Base-by-base conservation (phyloP, 352 stramenopile genomes). In the Globisporangium recalcitrans region DNA sequence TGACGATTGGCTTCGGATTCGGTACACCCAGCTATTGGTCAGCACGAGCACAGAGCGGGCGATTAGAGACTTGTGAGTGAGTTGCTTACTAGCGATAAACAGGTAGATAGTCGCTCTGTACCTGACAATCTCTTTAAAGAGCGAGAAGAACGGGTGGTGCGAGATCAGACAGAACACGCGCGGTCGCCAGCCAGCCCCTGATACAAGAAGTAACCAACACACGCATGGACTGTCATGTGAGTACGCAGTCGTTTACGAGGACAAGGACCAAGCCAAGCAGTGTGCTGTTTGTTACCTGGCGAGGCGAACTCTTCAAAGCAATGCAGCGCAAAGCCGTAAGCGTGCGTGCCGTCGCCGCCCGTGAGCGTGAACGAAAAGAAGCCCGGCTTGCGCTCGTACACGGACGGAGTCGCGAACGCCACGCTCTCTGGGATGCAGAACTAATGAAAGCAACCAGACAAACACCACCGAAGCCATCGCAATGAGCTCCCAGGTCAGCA, bases 281-380 rank as follows among this genome's bases (percentile, higher is more conserved):
- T 9, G 60, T 24, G 49, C 52, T 4, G 1, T 42, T n/a, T 14
- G 36, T 8, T 55, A 77, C 69, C 52, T 58, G 40, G 49, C 22
- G 57, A 51, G 6, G 31, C 19, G 19, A 54, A 63, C 60, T 74
- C 58, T 49, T 90, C 76, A 31, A 76, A 84, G 49, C 77, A 79
- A 60, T 88, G 73, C 47, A 93, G 63, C 27, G 77, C 82, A 65
- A 91, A 91, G 9, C 85, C 85, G 51, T 88, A 93, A 19, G 77
- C 85, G 29, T 76, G 80, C 34, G 65, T 68, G 26, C 85, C 85
- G 52, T 93, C 79, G 53, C 85, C 82, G n/a, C 74, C 70, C 21
- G 85, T 93, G 54, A 93, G 72, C 32, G 80, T 81, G 60, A 93
- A 93, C 8, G 85, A 91, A 65, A 91, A 91, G 71, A 91, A 91